Evolutionary conservation across 2,329 filamentous ascomycete species (phyloP), one percentile per base, ranked within the genome.

Genomic region (Nemania abortiva): DNA sequence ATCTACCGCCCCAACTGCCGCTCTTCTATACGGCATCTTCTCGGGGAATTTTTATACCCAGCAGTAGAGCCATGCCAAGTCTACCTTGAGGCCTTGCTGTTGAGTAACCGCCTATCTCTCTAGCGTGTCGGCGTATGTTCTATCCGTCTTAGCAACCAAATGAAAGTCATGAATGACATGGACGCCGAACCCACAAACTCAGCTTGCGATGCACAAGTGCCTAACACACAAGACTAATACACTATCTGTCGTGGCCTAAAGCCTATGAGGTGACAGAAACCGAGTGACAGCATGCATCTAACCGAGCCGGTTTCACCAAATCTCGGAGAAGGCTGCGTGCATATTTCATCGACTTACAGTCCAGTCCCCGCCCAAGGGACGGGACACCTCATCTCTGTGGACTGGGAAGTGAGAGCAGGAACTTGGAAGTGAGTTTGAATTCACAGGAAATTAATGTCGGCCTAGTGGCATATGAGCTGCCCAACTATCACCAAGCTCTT

Each of bases 281-380:
- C 62, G 55, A 58, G 63, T 71, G 60, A 69, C 65, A 57, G 52
- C 24, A 74, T 75, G 75, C 73, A 54, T 20, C 63, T 52, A 66
- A 37, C 72, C 71, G 72, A 55, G 45, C 37, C 55, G 65, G 70
- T 74, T 62, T 45, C 69, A 76, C 75, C 65, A 75, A 77, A 77
- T 77, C 75, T 77, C 74, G 73, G 74, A 71, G 31, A 49, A 74
- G 75, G 75, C 70, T 75, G 54, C 67, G 54, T 77, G 75, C 76
- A 78, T 74, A 56, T 31, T 13, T 65, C 69, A 68, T 68, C 71
- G 72, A 74, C 67, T 66, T 68, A 24, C 63, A 27, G 59, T 59
- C 47, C 59, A 15, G 27, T 18, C 53, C 56, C 49, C 57, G 24
- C 56, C n/a, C 50, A 54, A 37, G 37, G 31, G 49, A 9, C 22